phyloP scores from a whole-genome alignment of 148 eudicot genomes.

The Vaccinium corymbosum region DNA sequence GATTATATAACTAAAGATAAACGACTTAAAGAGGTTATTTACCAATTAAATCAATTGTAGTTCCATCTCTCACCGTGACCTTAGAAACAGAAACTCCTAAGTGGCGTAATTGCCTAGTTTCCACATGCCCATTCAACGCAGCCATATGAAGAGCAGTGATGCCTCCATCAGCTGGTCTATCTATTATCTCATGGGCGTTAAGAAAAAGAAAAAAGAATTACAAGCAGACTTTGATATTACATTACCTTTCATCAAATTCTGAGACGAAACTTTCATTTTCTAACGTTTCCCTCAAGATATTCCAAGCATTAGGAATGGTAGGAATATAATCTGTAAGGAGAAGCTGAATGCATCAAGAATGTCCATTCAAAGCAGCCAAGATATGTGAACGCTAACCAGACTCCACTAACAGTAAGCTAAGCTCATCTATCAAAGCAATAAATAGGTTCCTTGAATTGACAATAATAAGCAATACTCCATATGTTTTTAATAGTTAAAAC shows the following conservation, averaged over 20 bases:
- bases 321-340: conserved; percentile 87
- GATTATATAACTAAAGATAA: neutral
- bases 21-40: neutral
- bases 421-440: neutral
- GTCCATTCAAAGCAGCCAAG: conserved; percentile 90
- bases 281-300: conserved; percentile 41
- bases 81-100: conserved; percentile 72
- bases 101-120: conserved; percentile 69
- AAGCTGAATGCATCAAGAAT: conserved; percentile 79
- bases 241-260: conserved; percentile 63
- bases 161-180: conserved; percentile 86
- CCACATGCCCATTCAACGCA: conserved; percentile 83
- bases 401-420: neutral
- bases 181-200: conserved; percentile 53
- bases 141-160: conserved; percentile 98
- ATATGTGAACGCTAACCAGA: too few relatives aligned
- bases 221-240: neutral
- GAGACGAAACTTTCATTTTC: conserved; percentile 37
- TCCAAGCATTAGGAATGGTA: conserved; percentile 59
- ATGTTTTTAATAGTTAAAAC: neutral
- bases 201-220: neutral
- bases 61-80: conserved; percentile 82
- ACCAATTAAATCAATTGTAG: conserved; percentile 88
- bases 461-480: neutral
- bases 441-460: neutral